A percentile compares a stretch with the other conserved stretches of the same genome.
phyloP scores from a whole-genome alignment of 2,329 filamentous ascomycete species.

The Aspergillus novofumigatus region DNA sequence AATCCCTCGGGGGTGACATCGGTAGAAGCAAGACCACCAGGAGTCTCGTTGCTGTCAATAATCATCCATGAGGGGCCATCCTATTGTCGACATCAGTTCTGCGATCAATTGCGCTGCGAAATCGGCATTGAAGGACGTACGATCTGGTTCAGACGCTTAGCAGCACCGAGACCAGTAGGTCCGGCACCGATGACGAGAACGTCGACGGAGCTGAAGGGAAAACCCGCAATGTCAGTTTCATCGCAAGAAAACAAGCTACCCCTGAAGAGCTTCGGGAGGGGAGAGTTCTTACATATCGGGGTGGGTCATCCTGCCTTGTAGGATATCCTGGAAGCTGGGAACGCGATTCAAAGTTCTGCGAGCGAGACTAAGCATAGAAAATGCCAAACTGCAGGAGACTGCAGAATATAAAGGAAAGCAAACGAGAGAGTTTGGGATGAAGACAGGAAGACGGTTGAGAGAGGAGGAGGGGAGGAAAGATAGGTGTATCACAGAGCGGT shows the following conservation, averaged over 20 bases:
- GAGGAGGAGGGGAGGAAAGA: conserved; percentile 16
- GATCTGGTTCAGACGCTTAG: conserved; percentile 95
- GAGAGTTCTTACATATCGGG: conserved; percentile 39
- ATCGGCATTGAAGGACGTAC: conserved; percentile 52
- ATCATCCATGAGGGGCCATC: conserved; percentile 94
- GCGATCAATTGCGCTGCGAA: background rate
- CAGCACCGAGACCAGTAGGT: conserved; percentile 94
- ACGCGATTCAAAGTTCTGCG: conserved; percentile 41
- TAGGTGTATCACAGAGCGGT: conserved; percentile 20
- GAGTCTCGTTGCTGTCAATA: conserved; percentile 83
- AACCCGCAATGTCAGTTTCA: conserved; percentile 11
- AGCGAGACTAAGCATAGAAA: conserved; percentile 42
- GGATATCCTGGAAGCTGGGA: conserved; percentile 43
- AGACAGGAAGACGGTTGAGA: conserved; percentile 20
- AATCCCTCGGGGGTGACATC: conserved; percentile 95
- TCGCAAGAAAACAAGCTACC: conserved; percentile 2
- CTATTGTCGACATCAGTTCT: conserved; percentile 46
- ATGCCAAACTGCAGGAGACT: conserved; percentile 27
- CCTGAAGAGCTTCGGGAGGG: conserved; percentile 2
- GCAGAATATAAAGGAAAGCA: conserved; percentile 22
- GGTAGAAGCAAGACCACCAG: conserved; percentile 92
- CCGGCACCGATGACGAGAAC: conserved; percentile 97
- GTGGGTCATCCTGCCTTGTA: conserved; percentile 45
- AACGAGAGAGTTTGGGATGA: conserved; percentile 14
- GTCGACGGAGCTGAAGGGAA: conserved; percentile 71